Conservation (phyloP, 768 basidiomycete genomes). For the Cystobasidium tubakii region DNA sequence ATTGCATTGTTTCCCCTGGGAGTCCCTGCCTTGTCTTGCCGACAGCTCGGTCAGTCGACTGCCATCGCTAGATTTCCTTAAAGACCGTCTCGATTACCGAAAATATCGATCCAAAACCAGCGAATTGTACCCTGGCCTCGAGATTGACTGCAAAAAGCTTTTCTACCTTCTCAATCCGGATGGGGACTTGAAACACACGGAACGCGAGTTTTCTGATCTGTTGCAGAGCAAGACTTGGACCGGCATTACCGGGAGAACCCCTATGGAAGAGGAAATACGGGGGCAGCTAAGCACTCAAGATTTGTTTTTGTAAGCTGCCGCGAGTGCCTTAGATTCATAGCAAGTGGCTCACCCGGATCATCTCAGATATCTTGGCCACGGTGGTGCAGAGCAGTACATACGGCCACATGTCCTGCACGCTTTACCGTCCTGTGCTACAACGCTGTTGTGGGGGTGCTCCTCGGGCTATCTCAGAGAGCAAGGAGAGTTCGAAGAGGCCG, state of each 20-base stretch:
- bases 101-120: not conserved
- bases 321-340: not conserved
- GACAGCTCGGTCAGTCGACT: constrained; percentile 85
- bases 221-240: constrained; percentile 80
- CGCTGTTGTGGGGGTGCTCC: constrained; percentile 98
- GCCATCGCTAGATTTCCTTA: constrained; percentile 77
- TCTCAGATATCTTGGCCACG: constrained; percentile 89
- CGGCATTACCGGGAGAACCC: constrained; percentile 66
- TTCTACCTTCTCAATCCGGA: constrained; percentile 88
- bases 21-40: constrained; percentile 78
- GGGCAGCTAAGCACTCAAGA: constrained; percentile 86
- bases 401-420: constrained; percentile 78
- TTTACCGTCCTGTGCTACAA: constrained; percentile 76
- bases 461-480: constrained; percentile 79
- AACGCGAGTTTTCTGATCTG: constrained; percentile 76
- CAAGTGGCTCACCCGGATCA: not conserved
- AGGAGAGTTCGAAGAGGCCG: constrained; percentile 87
- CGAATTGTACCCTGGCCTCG: not conserved
- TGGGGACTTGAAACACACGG: constrained; percentile 77
- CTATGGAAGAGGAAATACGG: constrained; percentile 77
- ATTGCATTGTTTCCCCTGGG: constrained; percentile 86
- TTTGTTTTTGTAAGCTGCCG: not conserved
- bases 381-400: constrained; percentile 88
- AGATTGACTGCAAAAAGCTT: constrained; percentile 62
- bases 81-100: constrained; percentile 64